phyloP scores from a whole-genome alignment of 2,329 filamentous ascomycete genomes.

The Corynespora cassiicola region DNA sequence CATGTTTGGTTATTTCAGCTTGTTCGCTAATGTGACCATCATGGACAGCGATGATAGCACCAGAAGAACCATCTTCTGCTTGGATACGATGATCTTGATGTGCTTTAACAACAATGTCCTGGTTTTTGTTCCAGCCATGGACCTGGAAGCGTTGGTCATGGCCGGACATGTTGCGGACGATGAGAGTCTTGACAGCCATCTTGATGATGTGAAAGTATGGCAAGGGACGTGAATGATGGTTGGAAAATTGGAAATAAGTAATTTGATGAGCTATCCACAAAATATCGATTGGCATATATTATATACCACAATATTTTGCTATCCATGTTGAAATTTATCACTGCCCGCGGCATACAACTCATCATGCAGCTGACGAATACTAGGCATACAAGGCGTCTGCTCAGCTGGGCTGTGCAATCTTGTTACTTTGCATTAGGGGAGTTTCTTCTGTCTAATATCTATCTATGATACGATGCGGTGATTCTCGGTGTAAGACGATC shows the following conservation, averaged over 20 bases:
- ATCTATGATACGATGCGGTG: too few relatives aligned
- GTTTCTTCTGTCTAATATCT: too few relatives aligned
- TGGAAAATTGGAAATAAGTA: neutral
- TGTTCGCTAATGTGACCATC: slow-evolving; percentile 48
- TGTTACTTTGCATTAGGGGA: too few relatives aligned
- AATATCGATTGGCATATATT: too few relatives aligned
- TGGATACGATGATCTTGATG: slow-evolving; percentile 14
- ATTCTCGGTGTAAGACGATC: too few relatives aligned
- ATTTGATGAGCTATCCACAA: too few relatives aligned
- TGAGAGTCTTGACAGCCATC: slow-evolving; percentile 21
- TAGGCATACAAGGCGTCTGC: too few relatives aligned
- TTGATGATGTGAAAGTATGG: neutral
- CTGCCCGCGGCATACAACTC: too few relatives aligned
- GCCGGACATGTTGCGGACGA: slow-evolving; percentile 45
- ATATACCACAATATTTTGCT: too few relatives aligned
- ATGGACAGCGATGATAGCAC: slow-evolving; percentile 50
- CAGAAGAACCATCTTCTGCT: slow-evolving; percentile 43
- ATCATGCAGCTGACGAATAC: too few relatives aligned
- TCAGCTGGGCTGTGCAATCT: too few relatives aligned
- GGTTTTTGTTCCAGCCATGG: slow-evolving; percentile 45
- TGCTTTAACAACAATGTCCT: slow-evolving; percentile 40
- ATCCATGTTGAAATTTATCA: too few relatives aligned
- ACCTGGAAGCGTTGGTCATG: slow-evolving; percentile 46
- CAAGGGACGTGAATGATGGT: neutral
- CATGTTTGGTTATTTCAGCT: slow-evolving; percentile 49